Percentiles rank a stretch among this genome's conserved stretches.
Conservation (phyloP, 2,329 filamentous ascomycete species). For the Penicillium capsulatum region DNA sequence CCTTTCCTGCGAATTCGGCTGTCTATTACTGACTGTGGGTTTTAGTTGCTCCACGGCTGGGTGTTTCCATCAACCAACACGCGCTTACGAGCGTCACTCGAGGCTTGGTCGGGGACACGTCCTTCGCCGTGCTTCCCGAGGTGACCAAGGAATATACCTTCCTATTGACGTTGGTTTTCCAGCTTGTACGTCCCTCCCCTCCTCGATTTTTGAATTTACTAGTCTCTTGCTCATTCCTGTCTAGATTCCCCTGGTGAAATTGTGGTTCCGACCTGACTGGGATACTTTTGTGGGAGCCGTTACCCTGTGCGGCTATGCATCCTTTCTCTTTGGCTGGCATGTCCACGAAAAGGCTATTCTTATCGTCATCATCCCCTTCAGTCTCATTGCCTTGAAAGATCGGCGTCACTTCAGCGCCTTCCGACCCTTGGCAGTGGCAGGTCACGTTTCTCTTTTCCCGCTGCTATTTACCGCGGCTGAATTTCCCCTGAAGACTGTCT, state of each 20-base stretch:
- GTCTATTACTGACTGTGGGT: conserved; percentile 32
- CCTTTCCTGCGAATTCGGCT: too few relatives aligned
- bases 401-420: conserved; percentile 88
- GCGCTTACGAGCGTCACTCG: conserved; percentile 86
- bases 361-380: conserved; percentile 91
- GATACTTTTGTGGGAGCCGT: conserved; percentile 84
- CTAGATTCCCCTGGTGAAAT: conserved; percentile 68
- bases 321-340: conserved; percentile 97
- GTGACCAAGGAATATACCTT: conserved; percentile 79
- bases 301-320: conserved; percentile 90
- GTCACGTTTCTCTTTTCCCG: conserved; percentile 92
- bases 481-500: conserved; percentile 89
- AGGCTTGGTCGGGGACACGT: conserved; percentile 86
- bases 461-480: conserved; percentile 87
- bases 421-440: conserved; percentile 82
- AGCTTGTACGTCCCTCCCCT: conserved; percentile 49
- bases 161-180: conserved; percentile 73
- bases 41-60: conserved; percentile 74
- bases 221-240: conserved; percentile 13
- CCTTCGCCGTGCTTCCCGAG: conserved; percentile 88
- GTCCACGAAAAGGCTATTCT: conserved; percentile 97
- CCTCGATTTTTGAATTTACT: conserved; percentile 1
- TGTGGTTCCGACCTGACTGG: conserved; percentile 78
- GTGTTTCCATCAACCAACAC: conserved; percentile 65
- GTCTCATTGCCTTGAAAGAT: conserved; percentile 83